Percentiles rank a stretch among this genome's conserved stretches.
These are phyloP conservation scores for Arctostaphylos glauca DNA, from an alignment of 148 eudicot genomes.

Conservation along the genomic window DNA sequence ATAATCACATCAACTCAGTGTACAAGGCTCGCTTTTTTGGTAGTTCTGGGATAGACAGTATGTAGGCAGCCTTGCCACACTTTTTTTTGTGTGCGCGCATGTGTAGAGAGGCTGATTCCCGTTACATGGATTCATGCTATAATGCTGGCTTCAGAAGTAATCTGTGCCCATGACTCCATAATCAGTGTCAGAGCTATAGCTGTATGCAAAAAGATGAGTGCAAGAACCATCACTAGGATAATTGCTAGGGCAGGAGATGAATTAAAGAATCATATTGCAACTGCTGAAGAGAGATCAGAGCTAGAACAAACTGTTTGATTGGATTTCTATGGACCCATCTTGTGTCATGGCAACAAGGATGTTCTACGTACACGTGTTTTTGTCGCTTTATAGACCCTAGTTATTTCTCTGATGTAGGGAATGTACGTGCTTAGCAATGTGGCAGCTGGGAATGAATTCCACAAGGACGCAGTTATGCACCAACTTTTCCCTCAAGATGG, in stretches of 20 bases:
- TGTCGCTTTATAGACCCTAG: background rate
- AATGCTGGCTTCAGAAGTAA: background rate
- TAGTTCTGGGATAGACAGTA: background rate
- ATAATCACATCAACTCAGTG: background rate
- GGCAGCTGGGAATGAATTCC: slow-evolving; percentile 81
- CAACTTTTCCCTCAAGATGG: slow-evolving; percentile 51
- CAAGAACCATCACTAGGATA: background rate
- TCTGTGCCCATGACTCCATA: background rate
- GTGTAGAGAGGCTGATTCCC: background rate
- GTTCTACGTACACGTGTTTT: background rate
- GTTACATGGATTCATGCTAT: background rate
- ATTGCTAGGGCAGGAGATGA: background rate
- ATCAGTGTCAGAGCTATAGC: background rate
- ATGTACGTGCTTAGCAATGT: slow-evolving; percentile 78
- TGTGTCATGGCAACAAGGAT: background rate
- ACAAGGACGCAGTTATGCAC: slow-evolving; percentile 77
- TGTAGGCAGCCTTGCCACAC: background rate
- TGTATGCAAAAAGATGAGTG: background rate
- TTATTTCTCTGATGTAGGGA: slow-evolving; percentile 46
- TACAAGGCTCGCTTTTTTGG: background rate
- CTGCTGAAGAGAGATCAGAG: too few relatives aligned
- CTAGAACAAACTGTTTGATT: background rate
- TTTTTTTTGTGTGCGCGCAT: background rate
- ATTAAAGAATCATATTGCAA: too few relatives aligned
- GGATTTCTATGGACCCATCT: background rate